Evolutionary conservation across 2,329 filamentous ascomycete genomes (phyloP), one percentile per base, ranked within the genome.

Genomic region (Atkinsonella hypoxylon): DNA sequence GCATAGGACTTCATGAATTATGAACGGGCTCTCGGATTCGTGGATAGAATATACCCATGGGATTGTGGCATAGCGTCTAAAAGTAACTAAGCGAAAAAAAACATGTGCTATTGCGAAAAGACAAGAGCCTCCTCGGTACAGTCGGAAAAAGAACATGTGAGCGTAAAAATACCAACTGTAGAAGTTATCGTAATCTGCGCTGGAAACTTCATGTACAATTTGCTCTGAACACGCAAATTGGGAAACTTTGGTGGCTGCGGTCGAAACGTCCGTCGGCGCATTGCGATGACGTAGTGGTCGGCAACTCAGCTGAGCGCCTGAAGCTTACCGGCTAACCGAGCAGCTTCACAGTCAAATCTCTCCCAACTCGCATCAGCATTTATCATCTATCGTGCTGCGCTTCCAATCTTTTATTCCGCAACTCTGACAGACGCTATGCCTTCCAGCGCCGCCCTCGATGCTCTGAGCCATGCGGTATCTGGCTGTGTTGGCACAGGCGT

Each of bases 381-480:
- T 7, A 26, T 8, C 6, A 26, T 26, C 26, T n/a, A 7, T 8
- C 7, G 1, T 26, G 26, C 26, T 26, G 26, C 26, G 26, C 26
- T 26, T 8, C 26, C 26, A 22, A 8, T 26, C 26, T 26, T 26
- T 26, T 7, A 26, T 1, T 8, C 26, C 26, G 26, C 22, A 22
- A 18, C 41, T 5, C 10, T 7, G 30, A 3, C 17, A 15, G n/a
- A 17, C 32, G 17, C 40, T 10, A 65, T 65, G 65, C 54, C 57
- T 53, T 72, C 61, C 31, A 59, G 58, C 36, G 60, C 62, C 43
- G 64, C 61, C 22, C 76, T 93, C 4, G 85, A 87, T 47, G 87
- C 88, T 34, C 71, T 95, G 9, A 85, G 87, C 43, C 89, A 95
- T 70, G 89, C 87, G 49, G 67, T 87, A 32, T 89, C 89, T 4